These are phyloP conservation scores for Claviceps africana DNA, from an alignment of 2,329 filamentous ascomycete genomes.

Conservation along the genomic window DNA sequence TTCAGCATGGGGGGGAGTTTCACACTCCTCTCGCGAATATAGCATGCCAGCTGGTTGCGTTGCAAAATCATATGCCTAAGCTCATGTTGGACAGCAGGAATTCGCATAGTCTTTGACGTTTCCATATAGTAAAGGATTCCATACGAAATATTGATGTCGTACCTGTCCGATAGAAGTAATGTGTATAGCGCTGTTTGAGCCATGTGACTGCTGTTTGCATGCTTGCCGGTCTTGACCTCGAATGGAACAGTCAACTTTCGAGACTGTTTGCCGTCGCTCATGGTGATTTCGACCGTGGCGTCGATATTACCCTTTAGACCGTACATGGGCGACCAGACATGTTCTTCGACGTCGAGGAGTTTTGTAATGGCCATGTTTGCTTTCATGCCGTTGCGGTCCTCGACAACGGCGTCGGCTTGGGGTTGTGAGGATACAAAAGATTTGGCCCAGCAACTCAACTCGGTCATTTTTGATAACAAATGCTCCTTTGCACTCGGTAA, in stretches of 20 bases:
- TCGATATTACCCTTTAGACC: constrained; percentile 96
- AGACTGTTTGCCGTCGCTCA: constrained; percentile 53
- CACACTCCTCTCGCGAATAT: constrained; percentile 64
- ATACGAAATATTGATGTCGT: constrained; percentile 81
- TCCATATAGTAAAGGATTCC: constrained; percentile 95
- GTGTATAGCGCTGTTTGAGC: constrained; percentile 94
- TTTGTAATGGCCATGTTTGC: constrained; percentile 80
- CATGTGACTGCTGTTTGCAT: constrained; percentile 67
- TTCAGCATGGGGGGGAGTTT: constrained; percentile 78
- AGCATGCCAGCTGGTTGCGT: constrained; percentile 76
- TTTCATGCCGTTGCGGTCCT: constrained; percentile 64
- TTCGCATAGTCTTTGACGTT: constrained; percentile 69
- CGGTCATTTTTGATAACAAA: constrained; percentile 67
- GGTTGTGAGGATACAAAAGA: constrained; percentile 63
- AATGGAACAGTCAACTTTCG: constrained; percentile 76
- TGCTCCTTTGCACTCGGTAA: constrained; percentile 62
- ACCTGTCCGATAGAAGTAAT: constrained; percentile 79
- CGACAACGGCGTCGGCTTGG: constrained; percentile 56
- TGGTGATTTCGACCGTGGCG: constrained; percentile 79
- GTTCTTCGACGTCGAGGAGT: constrained; percentile 89
- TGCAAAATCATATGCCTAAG: constrained; percentile 94
- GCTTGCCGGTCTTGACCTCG: constrained; percentile 88
- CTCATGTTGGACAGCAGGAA: constrained; percentile 75
- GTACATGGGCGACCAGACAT: constrained; percentile 96
- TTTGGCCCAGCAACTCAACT: constrained; percentile 70